Percentiles rank a stretch among this genome's conserved stretches.
Conservation (phyloP, 1,139 yeast genomes). For the Saccharomycopsis hybrid region DNA sequence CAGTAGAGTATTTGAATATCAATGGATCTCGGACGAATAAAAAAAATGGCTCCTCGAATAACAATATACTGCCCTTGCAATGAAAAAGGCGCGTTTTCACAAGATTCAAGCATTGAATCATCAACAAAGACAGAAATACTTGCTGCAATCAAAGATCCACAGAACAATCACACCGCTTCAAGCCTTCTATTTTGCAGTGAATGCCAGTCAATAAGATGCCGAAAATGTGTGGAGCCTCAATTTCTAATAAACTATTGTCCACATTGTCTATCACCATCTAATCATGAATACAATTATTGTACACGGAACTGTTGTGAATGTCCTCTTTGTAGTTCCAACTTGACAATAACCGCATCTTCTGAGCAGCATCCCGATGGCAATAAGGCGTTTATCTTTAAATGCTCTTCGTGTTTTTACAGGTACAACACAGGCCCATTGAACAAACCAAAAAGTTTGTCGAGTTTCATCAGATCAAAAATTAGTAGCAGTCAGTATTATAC, state of each 20-base stretch:
- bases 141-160: slow-evolving; percentile 7
- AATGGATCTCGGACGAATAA: no score
- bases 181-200: slow-evolving; percentile 15
- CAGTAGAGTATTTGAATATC: no score
- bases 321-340: slow-evolving; percentile 18
- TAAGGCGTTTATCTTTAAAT: slow-evolving; percentile 18
- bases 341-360: slow-evolving; percentile 7
- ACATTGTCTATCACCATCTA: slow-evolving; percentile 14
- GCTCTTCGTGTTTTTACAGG: slow-evolving; percentile 14
- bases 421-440: slow-evolving; percentile 9
- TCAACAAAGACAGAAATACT: not conserved
- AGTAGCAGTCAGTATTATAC: not conserved
- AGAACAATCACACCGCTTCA: slow-evolving; percentile 5
- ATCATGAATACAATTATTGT: slow-evolving; percentile 15
- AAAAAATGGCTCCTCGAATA: slow-evolving; percentile 1
- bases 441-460: slow-evolving; percentile 15
- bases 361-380: not conserved
- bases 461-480: slow-evolving; percentile 9
- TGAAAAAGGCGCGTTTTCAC: not conserved
- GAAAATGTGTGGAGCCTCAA: slow-evolving; percentile 16
- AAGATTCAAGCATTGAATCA: no score
- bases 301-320: slow-evolving; percentile 20
- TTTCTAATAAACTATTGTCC: slow-evolving; percentile 17
- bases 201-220: slow-evolving; percentile 17
- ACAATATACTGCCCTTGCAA: slow-evolving; percentile 10